Evolutionary conservation across 2,329 filamentous ascomycete species (phyloP).

Genomic region (Xylaria sp.): DNA sequence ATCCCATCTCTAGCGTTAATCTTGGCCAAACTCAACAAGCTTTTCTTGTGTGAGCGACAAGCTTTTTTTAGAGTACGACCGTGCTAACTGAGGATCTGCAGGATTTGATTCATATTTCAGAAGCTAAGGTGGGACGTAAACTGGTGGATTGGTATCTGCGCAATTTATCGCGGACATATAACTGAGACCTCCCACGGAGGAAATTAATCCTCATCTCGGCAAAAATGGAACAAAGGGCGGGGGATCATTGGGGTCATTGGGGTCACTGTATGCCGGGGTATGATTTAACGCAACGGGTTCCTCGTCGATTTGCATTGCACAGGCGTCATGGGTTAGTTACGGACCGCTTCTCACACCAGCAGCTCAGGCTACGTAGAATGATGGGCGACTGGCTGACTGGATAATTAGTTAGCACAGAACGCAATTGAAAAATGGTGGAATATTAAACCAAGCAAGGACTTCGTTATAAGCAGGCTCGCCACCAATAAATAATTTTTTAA

Average conservation of each 20-base stretch:
- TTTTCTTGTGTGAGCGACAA: slow-evolving; percentile 41
- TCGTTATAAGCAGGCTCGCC: slow-evolving; percentile 16
- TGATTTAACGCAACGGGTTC: slow-evolving; percentile 46
- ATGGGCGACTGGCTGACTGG: slow-evolving; percentile 29
- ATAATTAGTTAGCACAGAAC: slow-evolving; percentile 24
- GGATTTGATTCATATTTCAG: slow-evolving; percentile 98
- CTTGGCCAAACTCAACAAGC: slow-evolving; percentile 27
- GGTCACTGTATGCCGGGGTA: slow-evolving; percentile 39
- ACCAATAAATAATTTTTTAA: slow-evolving; percentile 34
- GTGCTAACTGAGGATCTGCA: slow-evolving; percentile 52
- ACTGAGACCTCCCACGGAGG: slow-evolving; percentile 51
- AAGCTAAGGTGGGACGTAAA: slow-evolving; percentile 97
- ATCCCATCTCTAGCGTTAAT: slow-evolving; percentile 3
- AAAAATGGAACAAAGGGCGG: slow-evolving; percentile 35
- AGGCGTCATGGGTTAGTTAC: slow-evolving; percentile 51
- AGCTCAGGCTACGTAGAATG: slow-evolving; percentile 30
- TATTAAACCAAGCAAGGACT: slow-evolving; percentile 22
- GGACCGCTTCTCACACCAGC: slow-evolving; percentile 34
- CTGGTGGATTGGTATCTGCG: slow-evolving; percentile 99
- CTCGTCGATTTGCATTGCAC: slow-evolving; percentile 53
- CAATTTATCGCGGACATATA: slow-evolving; percentile 96
- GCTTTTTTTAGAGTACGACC: slow-evolving; percentile 40
- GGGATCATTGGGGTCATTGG: slow-evolving; percentile 22
- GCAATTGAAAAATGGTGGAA: slow-evolving; percentile 27
- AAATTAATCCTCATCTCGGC: slow-evolving; percentile 35